Evolutionary conservation across 768 basidiomycete species (phyloP).

Genomic region (Auricularia cornea): DNA sequence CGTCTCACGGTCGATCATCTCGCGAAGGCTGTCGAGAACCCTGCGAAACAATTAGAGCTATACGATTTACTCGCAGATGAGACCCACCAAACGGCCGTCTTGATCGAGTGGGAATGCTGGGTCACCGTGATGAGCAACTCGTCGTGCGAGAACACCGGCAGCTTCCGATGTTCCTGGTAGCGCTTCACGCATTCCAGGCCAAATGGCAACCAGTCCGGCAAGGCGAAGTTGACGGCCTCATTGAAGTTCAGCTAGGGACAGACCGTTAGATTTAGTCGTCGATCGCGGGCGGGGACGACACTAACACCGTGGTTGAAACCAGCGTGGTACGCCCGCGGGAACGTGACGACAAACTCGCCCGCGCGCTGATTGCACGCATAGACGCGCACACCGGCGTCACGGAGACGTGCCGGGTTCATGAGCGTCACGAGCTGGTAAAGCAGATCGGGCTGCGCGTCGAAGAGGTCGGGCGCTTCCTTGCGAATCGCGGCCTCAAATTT

Average conservation of each 20-base stretch:
- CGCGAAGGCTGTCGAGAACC: conserved; percentile 73
- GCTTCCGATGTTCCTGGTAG: conserved; percentile 84
- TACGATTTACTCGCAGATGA: conserved; percentile 5
- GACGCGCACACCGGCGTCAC: conserved; percentile 82
- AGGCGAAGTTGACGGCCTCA: conserved; percentile 97
- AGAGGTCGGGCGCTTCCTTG: conserved; percentile 92
- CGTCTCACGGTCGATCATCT: conserved; percentile 86
- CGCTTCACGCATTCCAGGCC: conserved; percentile 84
- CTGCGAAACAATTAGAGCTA: conserved; percentile 21
- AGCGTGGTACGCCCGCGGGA: conserved; percentile 95
- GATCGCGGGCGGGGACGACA: conserved; percentile 13
- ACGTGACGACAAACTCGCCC: conserved; percentile 95
- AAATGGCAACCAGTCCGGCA: conserved; percentile 87
- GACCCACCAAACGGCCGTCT: conserved; percentile 80
- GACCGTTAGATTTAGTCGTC: conserved; percentile 4
- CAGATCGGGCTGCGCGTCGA: conserved; percentile 94
- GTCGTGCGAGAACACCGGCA: conserved; percentile 97
- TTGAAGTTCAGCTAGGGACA: conserved; percentile 82
- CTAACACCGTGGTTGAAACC: conserved; percentile 97
- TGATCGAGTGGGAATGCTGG: conserved; percentile 86
- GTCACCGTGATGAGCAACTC: conserved; percentile 96
- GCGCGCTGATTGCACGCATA: conserved; percentile 94
- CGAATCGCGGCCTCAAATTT: conserved; percentile 95
- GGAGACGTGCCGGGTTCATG: conserved; percentile 87
- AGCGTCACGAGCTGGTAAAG: conserved; percentile 96